phyloP scores from a whole-genome alignment of 2,329 filamentous ascomycete genomes.

The Mycosphaerella sp. region DNA sequence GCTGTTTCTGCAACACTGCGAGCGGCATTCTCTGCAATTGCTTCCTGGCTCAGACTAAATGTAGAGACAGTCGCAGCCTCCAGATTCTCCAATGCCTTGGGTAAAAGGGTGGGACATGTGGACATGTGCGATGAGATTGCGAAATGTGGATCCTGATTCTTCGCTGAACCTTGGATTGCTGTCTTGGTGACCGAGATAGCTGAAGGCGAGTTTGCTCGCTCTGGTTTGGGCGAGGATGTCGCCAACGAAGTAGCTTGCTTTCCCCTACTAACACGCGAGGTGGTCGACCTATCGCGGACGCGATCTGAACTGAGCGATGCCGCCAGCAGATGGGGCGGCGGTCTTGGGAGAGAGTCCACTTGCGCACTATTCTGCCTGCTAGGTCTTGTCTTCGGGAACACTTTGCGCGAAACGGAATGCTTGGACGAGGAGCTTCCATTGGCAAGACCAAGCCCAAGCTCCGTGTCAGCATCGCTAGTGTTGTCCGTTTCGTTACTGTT shows the following conservation, averaged over 20 bases:
- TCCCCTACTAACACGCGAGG: constrained; percentile 21
- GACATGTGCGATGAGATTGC: constrained; percentile 50
- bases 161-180: constrained; percentile 19
- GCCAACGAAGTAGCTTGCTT: constrained; percentile 21
- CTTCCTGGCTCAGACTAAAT: constrained; percentile 76
- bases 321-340: constrained; percentile 26
- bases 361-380: constrained; percentile 37
- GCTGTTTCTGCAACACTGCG: constrained; percentile 82
- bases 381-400: constrained; percentile 30
- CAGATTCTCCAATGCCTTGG: constrained; percentile 83
- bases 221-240: constrained; percentile 26
- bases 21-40: constrained; percentile 87
- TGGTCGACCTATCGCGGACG: constrained; percentile 22
- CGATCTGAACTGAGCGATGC: constrained; percentile 29
- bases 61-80: constrained; percentile 88
- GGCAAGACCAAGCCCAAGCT: constrained; percentile 31
- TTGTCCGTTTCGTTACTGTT: constrained; percentile 28
- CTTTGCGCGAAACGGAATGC: constrained; percentile 24
- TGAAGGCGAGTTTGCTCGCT: constrained; percentile 30
- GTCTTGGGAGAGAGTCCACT: constrained; percentile 26
- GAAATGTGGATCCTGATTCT: constrained; percentile 37
- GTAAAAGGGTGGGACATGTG: constrained; percentile 53
- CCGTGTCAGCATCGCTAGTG: constrained; percentile 33
- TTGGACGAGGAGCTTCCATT: constrained; percentile 32
- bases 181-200: constrained; percentile 20